phyloP scores from a whole-genome alignment of 2,329 filamentous ascomycete genomes.

The Claviceps sp. region DNA sequence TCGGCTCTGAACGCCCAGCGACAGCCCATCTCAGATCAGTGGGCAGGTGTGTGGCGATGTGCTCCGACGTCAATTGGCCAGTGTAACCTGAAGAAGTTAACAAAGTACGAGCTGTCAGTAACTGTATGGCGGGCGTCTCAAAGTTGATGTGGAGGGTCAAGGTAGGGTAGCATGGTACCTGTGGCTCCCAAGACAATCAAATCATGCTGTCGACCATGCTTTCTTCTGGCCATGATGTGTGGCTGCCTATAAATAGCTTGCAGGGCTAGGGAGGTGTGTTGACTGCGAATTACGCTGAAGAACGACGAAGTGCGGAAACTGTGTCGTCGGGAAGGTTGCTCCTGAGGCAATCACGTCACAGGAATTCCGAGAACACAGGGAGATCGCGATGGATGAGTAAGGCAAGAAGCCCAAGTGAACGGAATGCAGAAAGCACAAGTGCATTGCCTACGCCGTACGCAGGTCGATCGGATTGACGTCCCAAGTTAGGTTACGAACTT shows the following conservation, averaged over 20 bases:
- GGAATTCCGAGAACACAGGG: neutral
- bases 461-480: neutral
- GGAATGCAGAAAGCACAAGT: too few relatives aligned
- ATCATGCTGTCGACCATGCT: constrained; percentile 42
- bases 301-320: neutral
- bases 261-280: neutral
- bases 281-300: neutral
- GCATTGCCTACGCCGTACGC: too few relatives aligned
- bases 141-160: constrained; percentile 6
- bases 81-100: constrained; percentile 53
- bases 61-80: constrained; percentile 60
- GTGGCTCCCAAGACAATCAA: constrained; percentile 44
- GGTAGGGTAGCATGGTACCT: constrained; percentile 22
- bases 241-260: neutral
- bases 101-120: neutral
- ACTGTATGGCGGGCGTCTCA: neutral
- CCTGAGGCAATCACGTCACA: neutral
- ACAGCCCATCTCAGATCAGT: constrained; percentile 79
- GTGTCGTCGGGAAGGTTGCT: neutral
- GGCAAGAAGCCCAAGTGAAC: too few relatives aligned
- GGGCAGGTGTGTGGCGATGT: constrained; percentile 57
- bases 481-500: neutral
- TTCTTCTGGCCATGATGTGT: constrained; percentile 29
- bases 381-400: too few relatives aligned
- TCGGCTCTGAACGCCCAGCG: constrained; percentile 65